These are phyloP conservation scores for Fusarium tupiense DNA, from an alignment of 2,329 filamentous ascomycete species.

Conservation along the genomic window DNA sequence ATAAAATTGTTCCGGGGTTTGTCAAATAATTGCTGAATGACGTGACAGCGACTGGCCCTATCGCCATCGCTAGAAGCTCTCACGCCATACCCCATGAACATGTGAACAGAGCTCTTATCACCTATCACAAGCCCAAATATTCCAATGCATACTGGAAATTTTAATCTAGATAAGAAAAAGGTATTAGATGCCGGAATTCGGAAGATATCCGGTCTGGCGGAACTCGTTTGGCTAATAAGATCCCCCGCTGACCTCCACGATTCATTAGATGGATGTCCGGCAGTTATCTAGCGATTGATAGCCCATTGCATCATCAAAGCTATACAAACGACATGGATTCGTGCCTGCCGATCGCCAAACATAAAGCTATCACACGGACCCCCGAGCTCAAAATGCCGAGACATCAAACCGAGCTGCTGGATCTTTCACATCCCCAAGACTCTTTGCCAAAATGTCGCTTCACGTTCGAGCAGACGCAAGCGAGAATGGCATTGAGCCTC, in stretches of 20 bases:
- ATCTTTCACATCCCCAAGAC: not conserved
- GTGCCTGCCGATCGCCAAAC: not conserved
- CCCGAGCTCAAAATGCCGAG: not conserved
- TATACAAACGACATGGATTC: conserved; percentile 4
- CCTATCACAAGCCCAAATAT: not conserved
- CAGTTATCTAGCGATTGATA: not conserved
- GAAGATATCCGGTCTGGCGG: not conserved
- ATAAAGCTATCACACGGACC: not conserved
- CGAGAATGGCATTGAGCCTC: conserved; percentile 34
- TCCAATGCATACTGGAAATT: too few species aligned
- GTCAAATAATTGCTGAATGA: not conserved
- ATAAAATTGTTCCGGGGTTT: not conserved
- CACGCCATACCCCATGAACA: conserved; percentile 2
- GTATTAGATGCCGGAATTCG: too few species aligned
- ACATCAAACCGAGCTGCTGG: not conserved
- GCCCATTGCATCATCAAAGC: conserved; percentile 1
- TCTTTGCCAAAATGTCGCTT: not conserved
- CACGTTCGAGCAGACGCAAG: not conserved
- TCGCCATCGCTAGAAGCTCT: not conserved
- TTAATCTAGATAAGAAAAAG: not conserved
- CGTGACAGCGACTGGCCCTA: not conserved
- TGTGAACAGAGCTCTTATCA: not conserved
- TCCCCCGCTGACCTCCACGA: not conserved
- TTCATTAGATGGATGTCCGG: not conserved
- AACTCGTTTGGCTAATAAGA: not conserved